Evolutionary conservation across 768 basidiomycete species (phyloP).

Genomic region (Kwoniella pini): DNA sequence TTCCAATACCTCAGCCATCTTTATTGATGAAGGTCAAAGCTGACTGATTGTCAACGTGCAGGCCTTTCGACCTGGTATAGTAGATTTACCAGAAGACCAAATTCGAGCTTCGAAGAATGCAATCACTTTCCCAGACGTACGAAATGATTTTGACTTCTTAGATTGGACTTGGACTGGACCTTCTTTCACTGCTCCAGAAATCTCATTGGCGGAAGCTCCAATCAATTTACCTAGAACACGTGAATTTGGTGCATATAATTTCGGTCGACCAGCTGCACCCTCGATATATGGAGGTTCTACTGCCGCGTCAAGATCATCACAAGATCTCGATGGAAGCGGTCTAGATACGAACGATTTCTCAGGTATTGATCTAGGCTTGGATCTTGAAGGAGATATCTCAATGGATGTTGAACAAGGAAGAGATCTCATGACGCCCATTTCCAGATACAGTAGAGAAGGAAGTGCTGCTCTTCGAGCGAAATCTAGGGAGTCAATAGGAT

Average conservation of each 20-base stretch:
- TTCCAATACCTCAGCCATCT: background rate
- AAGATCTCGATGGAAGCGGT: conserved; percentile 32
- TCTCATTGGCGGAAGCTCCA: conserved; percentile 21
- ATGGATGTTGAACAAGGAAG: conserved; percentile 39
- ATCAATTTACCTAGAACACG: conserved; percentile 19
- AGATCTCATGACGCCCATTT: conserved; percentile 24
- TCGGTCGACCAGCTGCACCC: conserved; percentile 38
- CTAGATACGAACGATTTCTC: conserved; percentile 48
- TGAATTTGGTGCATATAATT: conserved; percentile 47
- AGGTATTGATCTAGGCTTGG: conserved; percentile 40
- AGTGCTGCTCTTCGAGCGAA: conserved; percentile 16
- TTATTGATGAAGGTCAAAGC: background rate
- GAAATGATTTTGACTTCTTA: conserved; percentile 60
- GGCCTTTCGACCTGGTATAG: conserved; percentile 93
- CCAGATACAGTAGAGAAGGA: conserved; percentile 24
- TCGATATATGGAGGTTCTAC: conserved; percentile 40
- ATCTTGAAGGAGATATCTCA: conserved; percentile 30
- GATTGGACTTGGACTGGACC: conserved; percentile 59
- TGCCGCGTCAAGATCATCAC: conserved; percentile 28
- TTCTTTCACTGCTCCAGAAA: conserved; percentile 54
- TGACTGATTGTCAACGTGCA: conserved; percentile 45
- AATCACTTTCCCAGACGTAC: conserved; percentile 75
- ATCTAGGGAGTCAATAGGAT: conserved; percentile 15
- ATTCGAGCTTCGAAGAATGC: conserved; percentile 80
- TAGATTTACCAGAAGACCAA: conserved; percentile 95